Conservation (phyloP, 768 basidiomycete species). For the Suillus fuscotomentosus region DNA sequence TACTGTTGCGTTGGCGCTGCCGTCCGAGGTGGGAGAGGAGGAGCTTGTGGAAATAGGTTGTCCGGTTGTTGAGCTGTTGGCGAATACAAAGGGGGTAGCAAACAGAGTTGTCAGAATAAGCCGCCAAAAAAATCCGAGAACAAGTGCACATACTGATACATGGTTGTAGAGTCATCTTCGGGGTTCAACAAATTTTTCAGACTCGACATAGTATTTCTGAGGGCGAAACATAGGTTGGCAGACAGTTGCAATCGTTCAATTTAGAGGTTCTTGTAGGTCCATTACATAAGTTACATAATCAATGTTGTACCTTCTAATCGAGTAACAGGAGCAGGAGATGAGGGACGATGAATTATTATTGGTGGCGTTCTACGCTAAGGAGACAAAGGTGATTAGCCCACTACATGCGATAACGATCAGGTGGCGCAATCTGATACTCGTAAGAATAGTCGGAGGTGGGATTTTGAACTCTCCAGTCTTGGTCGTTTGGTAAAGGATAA, state of each 20-base stretch:
- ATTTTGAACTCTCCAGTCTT: conserved; percentile 20
- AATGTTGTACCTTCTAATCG: conserved; percentile 1
- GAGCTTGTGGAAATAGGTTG: conserved; percentile 28
- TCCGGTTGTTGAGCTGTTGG: conserved; percentile 22
- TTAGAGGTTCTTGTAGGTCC: conserved; percentile 32
- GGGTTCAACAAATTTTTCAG: conserved; percentile 59
- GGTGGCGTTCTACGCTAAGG: conserved; percentile 1
- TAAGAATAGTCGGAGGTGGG: conserved; percentile 17
- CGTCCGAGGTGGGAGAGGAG: conserved; percentile 36
- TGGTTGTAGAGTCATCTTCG: conserved; percentile 37
- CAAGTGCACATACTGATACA: conserved; percentile 40
- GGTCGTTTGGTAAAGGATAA: conserved; percentile 15
- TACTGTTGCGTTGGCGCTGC: conserved; percentile 28
- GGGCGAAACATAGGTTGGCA: conserved; percentile 19
- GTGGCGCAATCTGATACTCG: conserved; percentile 17
- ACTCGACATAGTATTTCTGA: conserved; percentile 46
- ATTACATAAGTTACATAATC: conserved; percentile 27
- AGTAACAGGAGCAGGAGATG: neutral
- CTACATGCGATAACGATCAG: conserved; percentile 22
- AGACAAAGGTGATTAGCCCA: neutral
- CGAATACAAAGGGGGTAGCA: conserved; percentile 28
- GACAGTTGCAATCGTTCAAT: conserved; percentile 14
- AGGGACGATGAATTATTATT: conserved; percentile 1
- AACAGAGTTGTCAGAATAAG: conserved; percentile 8
- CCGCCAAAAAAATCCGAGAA: conserved; percentile 7